Conservation (phyloP, 441 rosid genomes). For the Erodium texanum region DNA sequence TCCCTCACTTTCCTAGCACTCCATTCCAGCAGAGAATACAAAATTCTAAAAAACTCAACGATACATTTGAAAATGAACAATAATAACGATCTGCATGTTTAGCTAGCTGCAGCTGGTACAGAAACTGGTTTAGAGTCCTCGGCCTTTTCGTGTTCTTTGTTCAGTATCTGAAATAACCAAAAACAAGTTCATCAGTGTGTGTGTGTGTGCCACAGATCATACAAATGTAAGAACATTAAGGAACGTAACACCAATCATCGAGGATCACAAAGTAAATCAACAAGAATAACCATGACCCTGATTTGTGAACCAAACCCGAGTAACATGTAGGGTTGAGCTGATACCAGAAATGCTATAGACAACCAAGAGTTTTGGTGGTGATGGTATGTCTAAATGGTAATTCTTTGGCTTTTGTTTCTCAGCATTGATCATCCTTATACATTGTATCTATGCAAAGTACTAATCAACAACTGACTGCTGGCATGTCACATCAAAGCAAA, state of each 20-base stretch:
- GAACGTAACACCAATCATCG: background rate
- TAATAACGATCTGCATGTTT: too few species aligned
- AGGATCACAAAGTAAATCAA: too few species aligned
- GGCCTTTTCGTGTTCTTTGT: conserved; percentile 56
- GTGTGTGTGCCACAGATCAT: too few species aligned
- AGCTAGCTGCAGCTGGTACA: conserved; percentile 32
- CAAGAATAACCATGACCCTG: too few species aligned
- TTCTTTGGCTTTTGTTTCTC: background rate
- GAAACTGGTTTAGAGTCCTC: conserved; percentile 47
- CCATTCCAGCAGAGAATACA: too few species aligned
- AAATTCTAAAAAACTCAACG: too few species aligned
- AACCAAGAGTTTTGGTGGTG: background rate
- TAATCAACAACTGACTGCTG: background rate
- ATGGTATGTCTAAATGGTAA: too few species aligned
- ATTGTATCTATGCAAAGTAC: background rate
- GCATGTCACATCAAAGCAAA: background rate
- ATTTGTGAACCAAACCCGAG: too few species aligned
- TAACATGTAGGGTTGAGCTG: too few species aligned
- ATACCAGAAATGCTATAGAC: background rate
- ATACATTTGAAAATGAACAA: too few species aligned
- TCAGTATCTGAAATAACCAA: conserved; percentile 36
- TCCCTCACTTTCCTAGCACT: too few species aligned
- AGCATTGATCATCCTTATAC: background rate
- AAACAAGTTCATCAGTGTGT: background rate
- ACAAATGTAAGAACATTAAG: too few species aligned